Evolutionary conservation across 2,329 filamentous ascomycete genomes (phyloP), one percentile per base, ranked within the genome.

Genomic region (Diplodia scrobiculata): DNA sequence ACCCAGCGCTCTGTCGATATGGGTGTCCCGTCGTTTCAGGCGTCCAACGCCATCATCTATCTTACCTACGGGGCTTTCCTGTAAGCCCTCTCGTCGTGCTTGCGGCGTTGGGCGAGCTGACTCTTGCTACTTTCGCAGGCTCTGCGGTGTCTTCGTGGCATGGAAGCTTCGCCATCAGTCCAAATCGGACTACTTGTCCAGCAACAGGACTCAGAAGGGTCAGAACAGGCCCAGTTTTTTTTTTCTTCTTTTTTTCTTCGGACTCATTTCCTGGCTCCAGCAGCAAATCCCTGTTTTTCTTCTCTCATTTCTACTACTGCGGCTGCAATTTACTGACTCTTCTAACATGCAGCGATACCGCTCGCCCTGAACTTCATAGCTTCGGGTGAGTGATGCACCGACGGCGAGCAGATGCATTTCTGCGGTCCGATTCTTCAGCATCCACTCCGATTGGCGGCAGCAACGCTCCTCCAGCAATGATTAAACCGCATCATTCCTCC

Each of bases 291-390:
- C 25, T 25, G 25, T 25, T 25, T 25, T 25, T 25, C 25, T 25
- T 25, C 25, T 25, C 25, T 25, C 9, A 4, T 34, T 6, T 34
- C 38, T 34, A 41, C 55, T 27, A 25, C 25, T n/a, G 17, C 32
- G 13, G n/a, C 5, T 51, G 29, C 19, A 38, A 7, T 13, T 36
- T 29, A 62, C 58, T 62, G 21, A 62, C 58, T 50, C 21, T 17
- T 25, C 29, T 7, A n/a, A 34, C 11, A 6, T 67, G 25, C 73
- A 95, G 91, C 89, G 70, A 81, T 92, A 70, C 91, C 91, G 72
- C 82, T 95, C 79, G 90, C 91, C 78, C 84, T 95, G 76, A 95
- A 95, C 81, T 95, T 95, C 82, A 91, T 95, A 81, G 91, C 91
- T 78, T 91, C 91, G 82, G 90, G 91, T 95, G 87, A 94, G 91